phyloP scores from a whole-genome alignment of 495 filamentous ascomycete genomes.

The Neurospora africana region DNA sequence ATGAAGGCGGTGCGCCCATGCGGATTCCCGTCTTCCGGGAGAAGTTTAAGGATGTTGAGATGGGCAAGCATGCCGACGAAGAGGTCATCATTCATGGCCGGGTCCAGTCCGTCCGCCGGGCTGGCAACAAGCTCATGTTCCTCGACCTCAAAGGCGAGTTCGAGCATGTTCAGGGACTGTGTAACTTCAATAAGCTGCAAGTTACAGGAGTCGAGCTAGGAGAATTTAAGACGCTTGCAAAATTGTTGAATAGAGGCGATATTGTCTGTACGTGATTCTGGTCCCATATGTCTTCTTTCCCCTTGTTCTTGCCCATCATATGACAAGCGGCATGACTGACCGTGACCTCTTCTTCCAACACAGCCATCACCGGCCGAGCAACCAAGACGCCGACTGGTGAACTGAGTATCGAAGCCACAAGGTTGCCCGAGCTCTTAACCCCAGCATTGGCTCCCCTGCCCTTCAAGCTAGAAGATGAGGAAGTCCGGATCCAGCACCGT shows the following conservation, averaged over 20 bases:
- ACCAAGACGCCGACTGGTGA: constrained; percentile 64
- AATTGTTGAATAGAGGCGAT: constrained; percentile 59
- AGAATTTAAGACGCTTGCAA: constrained; percentile 47
- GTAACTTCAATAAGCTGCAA: constrained; percentile 50
- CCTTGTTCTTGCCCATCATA: neutral
- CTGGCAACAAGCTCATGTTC: constrained; percentile 68
- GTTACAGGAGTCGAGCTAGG: constrained; percentile 16
- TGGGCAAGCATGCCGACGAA: constrained; percentile 21
- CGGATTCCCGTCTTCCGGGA: constrained; percentile 30
- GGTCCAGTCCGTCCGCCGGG: constrained; percentile 30
- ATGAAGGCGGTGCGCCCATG: constrained; percentile 14
- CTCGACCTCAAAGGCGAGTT: constrained; percentile 67
- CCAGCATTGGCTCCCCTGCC: constrained; percentile 71
- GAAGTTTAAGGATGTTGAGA: constrained; percentile 21
- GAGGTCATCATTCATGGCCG: constrained; percentile 39
- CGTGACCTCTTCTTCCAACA: constrained; percentile 2
- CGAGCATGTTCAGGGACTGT: constrained; percentile 59
- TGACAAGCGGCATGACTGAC: constrained; percentile 1
- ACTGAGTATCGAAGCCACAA: constrained; percentile 58
- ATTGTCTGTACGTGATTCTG: constrained; percentile 41
- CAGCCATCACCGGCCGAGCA: constrained; percentile 56
- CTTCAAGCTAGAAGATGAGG: constrained; percentile 48
- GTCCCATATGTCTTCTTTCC: constrained; percentile 36
- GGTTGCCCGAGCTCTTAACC: constrained; percentile 59
- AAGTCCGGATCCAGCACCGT: constrained; percentile 53